Evolutionary conservation across 2,329 filamentous ascomycete species (phyloP).

Genomic region (Aspergillus flavus): DNA sequence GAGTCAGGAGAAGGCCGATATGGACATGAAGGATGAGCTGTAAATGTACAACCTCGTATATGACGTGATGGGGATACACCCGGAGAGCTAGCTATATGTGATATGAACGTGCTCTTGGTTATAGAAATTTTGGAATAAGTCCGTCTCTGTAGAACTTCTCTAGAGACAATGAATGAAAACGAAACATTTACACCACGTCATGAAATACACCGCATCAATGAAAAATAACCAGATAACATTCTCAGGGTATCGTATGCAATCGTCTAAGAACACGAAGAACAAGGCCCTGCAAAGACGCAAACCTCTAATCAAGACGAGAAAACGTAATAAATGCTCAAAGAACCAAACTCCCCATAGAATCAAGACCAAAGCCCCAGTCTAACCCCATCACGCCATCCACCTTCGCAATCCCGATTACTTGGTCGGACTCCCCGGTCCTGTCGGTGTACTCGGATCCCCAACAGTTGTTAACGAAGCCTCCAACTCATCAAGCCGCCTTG

Average conservation of each 20-base stretch:
- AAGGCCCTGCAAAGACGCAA: not conserved
- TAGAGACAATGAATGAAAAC: not conserved
- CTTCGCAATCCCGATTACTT: slow-evolving; percentile 12
- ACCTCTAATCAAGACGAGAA: not conserved
- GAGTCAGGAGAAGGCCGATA: slow-evolving; percentile 57
- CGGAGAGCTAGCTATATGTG: slow-evolving; percentile 1
- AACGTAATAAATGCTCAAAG: not conserved
- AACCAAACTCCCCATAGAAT: not conserved
- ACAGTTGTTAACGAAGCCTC: slow-evolving; percentile 70
- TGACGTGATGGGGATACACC: not conserved
- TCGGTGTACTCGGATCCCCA: slow-evolving; percentile 36
- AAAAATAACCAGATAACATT: not conserved
- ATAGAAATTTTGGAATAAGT: not conserved
- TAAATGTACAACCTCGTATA: slow-evolving; percentile 19
- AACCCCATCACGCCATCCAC: not conserved
- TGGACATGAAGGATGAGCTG: slow-evolving; percentile 69
- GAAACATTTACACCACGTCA: not conserved
- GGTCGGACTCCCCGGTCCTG: slow-evolving; percentile 20
- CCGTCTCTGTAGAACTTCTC: not conserved
- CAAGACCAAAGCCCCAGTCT: not conserved
- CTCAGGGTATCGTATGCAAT: slow-evolving; percentile 11
- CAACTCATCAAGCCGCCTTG: slow-evolving; percentile 77
- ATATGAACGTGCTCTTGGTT: not conserved
- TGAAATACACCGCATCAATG: not conserved
- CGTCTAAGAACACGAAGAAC: not conserved